These are phyloP conservation scores for Lophiostoma macrostomum DNA, from an alignment of 495 filamentous ascomycete species.

Conservation along the genomic window DNA sequence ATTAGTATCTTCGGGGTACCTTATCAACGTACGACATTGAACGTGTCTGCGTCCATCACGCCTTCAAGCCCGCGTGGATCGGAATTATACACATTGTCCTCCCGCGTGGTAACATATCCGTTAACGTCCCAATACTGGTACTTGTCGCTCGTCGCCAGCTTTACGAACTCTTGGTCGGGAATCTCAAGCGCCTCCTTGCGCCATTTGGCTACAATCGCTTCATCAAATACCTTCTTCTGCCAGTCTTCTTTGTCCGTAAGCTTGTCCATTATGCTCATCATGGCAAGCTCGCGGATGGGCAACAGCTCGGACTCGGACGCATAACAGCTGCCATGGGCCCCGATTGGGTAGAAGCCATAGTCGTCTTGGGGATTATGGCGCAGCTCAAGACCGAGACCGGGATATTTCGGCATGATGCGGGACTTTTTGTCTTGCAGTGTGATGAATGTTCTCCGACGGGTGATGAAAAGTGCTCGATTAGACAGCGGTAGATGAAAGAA, in stretches of 20 bases:
- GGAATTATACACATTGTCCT: background rate
- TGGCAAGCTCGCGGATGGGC: constrained; percentile 13
- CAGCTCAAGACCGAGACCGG: constrained; percentile 3
- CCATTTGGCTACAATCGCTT: constrained; percentile 44
- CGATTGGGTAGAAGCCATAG: constrained; percentile 15
- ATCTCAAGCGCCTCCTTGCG: constrained; percentile 37
- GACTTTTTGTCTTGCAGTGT: too few species aligned
- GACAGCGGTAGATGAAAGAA: too few species aligned
- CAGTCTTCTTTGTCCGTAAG: constrained; percentile 52
- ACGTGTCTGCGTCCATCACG: constrained; percentile 10
- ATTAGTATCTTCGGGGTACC: background rate
- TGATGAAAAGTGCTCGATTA: too few species aligned
- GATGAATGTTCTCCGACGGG: too few species aligned
- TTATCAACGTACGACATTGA: constrained; percentile 18
- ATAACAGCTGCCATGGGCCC: constrained; percentile 15
- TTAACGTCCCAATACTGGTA: constrained; percentile 7
- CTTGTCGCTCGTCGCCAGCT: constrained; percentile 15
- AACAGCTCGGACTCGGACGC: constrained; percentile 11
- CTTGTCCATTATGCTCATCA: constrained; percentile 40
- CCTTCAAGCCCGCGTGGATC: too few species aligned
- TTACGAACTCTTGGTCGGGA: constrained; percentile 9
- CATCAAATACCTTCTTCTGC: constrained; percentile 55
- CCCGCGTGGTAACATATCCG: background rate
- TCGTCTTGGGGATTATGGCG: constrained; percentile 5
- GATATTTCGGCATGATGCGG: constrained; percentile 1